Evolutionary conservation across 352 stramenopile genomes (phyloP), one percentile per base, ranked within the genome.

Genomic region (Globisporangium cylindrosporum): DNA sequence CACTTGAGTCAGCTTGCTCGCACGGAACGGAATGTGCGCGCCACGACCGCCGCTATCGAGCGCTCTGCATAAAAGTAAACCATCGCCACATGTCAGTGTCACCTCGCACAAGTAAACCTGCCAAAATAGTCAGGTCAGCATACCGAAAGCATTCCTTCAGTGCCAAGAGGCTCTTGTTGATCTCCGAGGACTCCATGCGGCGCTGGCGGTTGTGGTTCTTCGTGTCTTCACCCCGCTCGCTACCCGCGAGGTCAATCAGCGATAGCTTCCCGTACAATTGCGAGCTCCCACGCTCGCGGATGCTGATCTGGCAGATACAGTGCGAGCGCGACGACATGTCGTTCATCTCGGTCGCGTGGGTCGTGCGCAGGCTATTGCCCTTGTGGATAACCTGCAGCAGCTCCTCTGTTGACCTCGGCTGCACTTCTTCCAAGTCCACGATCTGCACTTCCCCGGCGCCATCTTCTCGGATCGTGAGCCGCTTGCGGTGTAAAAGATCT

Each of bases 1-100:
- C n/a, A 99, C 96, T 83, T 99, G 96, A 2, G 96, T 99, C 0
- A 99, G 84, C 65, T 99, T 99, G 68, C 90, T 98, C 41, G 92
- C 96, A 66, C 97, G 89, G 71, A 99, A 99, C 14, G 96, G 96
- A 62, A 98, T 98, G 58, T 99, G 95, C 18, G 90, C 78, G 32
- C 84, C 89, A 48, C 87, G 73, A 76, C 89, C 90, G 27, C 86
- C 92, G 58, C 90, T 98, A 58, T 98, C 95, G 8, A 99, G 74
- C 8, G 96, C 95, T 61, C 84, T 92, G 38, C 12, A 67, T n/a
- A 57, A 66, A 32, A 32, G 2, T 32, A 32, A 32, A 32, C 27
- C 27, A 25, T 20, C 9, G 4, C 5, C 56, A 1, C 64, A 4
- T 20, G 18, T 43, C 14, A 27, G 4, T 4, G 27, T 32, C 27